Evolutionary conservation across 192 early-diverging fungal species (phyloP).

Genomic region (Backusella liffmaniae): DNA sequence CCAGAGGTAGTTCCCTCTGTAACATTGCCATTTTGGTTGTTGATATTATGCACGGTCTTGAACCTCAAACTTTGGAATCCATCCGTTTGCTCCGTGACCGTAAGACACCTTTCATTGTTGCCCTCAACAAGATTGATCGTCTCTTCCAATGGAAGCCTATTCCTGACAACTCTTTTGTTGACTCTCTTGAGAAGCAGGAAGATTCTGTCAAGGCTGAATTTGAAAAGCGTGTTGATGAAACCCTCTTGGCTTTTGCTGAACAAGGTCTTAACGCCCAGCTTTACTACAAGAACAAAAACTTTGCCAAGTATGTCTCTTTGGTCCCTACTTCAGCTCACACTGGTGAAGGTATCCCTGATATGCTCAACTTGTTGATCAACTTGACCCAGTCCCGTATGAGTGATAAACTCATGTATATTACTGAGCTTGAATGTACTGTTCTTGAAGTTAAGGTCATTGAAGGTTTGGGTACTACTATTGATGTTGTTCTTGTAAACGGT

Average conservation of each 20-base stretch:
- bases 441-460: constrained; percentile 99
- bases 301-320: constrained; percentile 92
- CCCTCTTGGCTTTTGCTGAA: constrained; percentile 89
- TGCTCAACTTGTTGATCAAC: constrained; percentile 87
- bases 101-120: constrained; percentile 98
- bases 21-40: constrained; percentile 99
- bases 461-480: constrained; percentile 96
- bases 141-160: constrained; percentile 90
- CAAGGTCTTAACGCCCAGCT: constrained; percentile 92
- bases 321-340: constrained; percentile 98
- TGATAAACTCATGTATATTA: constrained; percentile 94
- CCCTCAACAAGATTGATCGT: constrained; percentile 98
- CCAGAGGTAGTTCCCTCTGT: constrained; percentile 95
- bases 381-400: constrained; percentile 95
- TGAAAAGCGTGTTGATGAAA: constrained; percentile 71
- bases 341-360: constrained; percentile 98
- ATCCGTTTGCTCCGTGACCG: constrained; percentile 86
- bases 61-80: constrained; percentile 97
- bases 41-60: constrained; percentile 98
- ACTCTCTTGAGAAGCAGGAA: constrained; percentile 76
- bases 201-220: constrained; percentile 81
- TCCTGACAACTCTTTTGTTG: constrained; percentile 78
- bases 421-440: constrained; percentile 95
- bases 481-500: constrained; percentile 95
- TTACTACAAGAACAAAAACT: constrained; percentile 96